These are phyloP conservation scores for Liquidambar formosana DNA, from an alignment of 164 flowering plant genomes.

Conservation along the genomic window DNA sequence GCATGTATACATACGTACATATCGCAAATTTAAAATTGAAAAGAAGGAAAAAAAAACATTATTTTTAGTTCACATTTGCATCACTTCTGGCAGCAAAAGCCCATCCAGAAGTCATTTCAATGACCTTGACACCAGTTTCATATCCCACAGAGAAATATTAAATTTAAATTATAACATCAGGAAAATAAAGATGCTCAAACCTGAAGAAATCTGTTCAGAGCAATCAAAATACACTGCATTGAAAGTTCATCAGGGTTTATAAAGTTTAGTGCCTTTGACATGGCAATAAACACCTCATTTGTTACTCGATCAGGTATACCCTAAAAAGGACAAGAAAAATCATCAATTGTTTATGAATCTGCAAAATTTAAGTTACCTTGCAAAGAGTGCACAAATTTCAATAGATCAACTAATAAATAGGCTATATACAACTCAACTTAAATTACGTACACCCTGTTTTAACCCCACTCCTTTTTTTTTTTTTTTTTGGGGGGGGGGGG, in stretches of 20 bases:
- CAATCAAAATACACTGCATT: slow-evolving; percentile 96
- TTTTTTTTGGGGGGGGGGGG: too few species aligned
- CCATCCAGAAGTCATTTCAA: slow-evolving; percentile 1
- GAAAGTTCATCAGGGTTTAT: slow-evolving; percentile 98
- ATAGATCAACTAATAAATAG: not conserved
- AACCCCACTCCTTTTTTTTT: not conserved
- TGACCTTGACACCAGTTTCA: not conserved
- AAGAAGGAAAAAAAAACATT: too few species aligned
- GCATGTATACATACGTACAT: too few species aligned
- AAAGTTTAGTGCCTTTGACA: slow-evolving; percentile 98
- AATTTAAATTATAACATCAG: not conserved
- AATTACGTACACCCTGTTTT: not conserved
- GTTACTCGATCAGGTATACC: slow-evolving; percentile 95
- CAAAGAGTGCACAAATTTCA: not conserved
- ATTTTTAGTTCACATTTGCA: too few species aligned
- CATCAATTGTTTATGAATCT: not conserved
- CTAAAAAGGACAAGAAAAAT: slow-evolving; percentile 33
- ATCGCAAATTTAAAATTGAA: too few species aligned
- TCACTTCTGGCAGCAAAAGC: not conserved
- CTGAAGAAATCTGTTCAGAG: slow-evolving; percentile 96
- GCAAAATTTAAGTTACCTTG: not conserved
- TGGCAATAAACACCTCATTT: slow-evolving; percentile 91
- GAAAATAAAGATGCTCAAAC: slow-evolving; percentile 32
- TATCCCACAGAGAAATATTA: not conserved
- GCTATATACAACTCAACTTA: not conserved